Base-by-base conservation (phyloP, 768 basidiomycete genomes). In the Glaciozyma antarctica region DNA sequence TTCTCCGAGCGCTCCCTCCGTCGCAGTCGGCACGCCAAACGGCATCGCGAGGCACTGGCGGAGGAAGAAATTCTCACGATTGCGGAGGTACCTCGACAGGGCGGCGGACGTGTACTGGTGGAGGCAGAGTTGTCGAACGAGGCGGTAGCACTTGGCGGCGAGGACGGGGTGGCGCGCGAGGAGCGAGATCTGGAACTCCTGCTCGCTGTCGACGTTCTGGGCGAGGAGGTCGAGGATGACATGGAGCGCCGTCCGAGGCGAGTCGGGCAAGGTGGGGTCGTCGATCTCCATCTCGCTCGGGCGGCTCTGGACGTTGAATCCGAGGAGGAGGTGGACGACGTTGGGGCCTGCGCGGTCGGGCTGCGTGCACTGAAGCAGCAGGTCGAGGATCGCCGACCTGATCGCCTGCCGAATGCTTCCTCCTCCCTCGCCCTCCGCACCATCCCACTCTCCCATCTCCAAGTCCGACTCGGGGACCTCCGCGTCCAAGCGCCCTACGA, bases 1-100 rank as follows among this genome's bases (percentile, higher is more conserved):
- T 57, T 85, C 80, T 54, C 78, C 80, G 60, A 77, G 79, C 0
- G 83, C 81, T 8, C 82, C 81, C 45, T 64, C 51, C 0, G 78
- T 63, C 10, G 78, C 78, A 32, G 80, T 76, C 0, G 88, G 85
- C 0, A 82, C 81, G 2, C 62, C 52, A 32, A 85, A 82, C 2
- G 91, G 88, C 34, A 93, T 80, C 16, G 81, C 83, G 9, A 84
- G 82, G n/a, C 94, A 81, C 73, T 95, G 92, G 3, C 88, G 82
- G 5, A 84, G 84, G 73, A 92, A 91, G 78, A 92, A 97, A 73
- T 92, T 86, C 75, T 94, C 88, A 13, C 86, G 81, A 3, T 88
- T 89, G 44, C 88, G 85, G 43, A 95, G 81, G 74, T 94, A 95
- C 0, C 90, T 84, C 77, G 88, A 86, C 7, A 84, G 85, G 62